Evolutionary conservation across 768 basidiomycete species (phyloP).

Genomic region (Suillus occidentalis): DNA sequence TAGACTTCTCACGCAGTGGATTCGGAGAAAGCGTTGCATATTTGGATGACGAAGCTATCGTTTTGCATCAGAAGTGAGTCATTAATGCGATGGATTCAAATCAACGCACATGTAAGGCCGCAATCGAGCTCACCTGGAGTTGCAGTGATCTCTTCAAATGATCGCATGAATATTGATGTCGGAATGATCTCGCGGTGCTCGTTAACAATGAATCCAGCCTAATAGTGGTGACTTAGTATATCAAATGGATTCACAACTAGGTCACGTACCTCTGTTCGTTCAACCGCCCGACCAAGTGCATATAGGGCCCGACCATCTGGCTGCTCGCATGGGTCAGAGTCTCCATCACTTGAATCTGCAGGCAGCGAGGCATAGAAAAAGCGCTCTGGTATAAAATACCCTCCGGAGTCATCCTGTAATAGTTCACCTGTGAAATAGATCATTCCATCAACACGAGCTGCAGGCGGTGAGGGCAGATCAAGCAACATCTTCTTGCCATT

Average conservation of each 20-base stretch:
- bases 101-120: background rate
- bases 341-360: background rate
- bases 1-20: slow-evolving; percentile 12
- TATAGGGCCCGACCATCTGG: background rate
- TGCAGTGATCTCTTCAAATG: slow-evolving; percentile 15
- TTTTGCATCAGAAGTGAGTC: background rate
- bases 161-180: too few relatives aligned
- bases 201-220: slow-evolving; percentile 16
- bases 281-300: slow-evolving; percentile 10
- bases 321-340: background rate
- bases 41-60: slow-evolving; percentile 4
- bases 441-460: slow-evolving; percentile 5
- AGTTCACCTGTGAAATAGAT: slow-evolving; percentile 16
- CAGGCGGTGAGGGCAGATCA: slow-evolving; percentile 9
- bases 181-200: slow-evolving; percentile 7
- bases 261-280: slow-evolving; percentile 7
- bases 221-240: background rate
- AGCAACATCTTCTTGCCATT: slow-evolving; percentile 17
- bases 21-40: slow-evolving; percentile 9
- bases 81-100: background rate
- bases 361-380: slow-evolving; percentile 10
- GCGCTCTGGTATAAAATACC: slow-evolving; percentile 10
- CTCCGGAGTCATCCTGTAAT: slow-evolving; percentile 8
- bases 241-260: background rate
- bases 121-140: background rate